A percentile compares a stretch with the other conserved stretches of the same genome.
Evolutionary conservation across 352 stramenopile genomes (phyloP).

Genomic region (Pythium apleroticum): DNA sequence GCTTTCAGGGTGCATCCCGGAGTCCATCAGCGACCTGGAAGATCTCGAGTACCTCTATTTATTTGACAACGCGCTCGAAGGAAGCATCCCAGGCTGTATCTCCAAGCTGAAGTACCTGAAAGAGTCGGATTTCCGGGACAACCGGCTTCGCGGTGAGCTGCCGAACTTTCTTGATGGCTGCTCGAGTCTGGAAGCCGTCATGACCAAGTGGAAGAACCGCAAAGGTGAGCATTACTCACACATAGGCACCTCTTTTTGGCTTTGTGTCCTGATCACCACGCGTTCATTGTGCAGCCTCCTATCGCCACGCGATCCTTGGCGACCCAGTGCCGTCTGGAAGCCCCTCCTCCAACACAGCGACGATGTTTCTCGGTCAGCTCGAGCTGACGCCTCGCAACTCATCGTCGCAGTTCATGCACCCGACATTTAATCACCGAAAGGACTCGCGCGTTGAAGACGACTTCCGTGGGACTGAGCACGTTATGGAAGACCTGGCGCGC

Average conservation of each 20-base stretch:
- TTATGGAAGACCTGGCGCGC: slow-evolving; percentile 51
- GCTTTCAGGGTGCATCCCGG: slow-evolving; percentile 65
- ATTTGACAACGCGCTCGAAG: slow-evolving; percentile 83
- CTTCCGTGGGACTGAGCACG: slow-evolving; percentile 43
- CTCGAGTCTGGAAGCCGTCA: slow-evolving; percentile 73
- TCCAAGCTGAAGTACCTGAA: slow-evolving; percentile 78
- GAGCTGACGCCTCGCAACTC: slow-evolving; percentile 57
- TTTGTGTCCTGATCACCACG: not conserved
- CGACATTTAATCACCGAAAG: slow-evolving; percentile 51
- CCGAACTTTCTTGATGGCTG: slow-evolving; percentile 81
- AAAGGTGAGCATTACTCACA: slow-evolving; percentile 34
- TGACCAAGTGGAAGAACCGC: slow-evolving; percentile 85
- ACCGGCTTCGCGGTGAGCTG: slow-evolving; percentile 68
- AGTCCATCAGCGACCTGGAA: slow-evolving; percentile 67
- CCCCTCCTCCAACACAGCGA: slow-evolving; percentile 8
- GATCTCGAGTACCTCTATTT: slow-evolving; percentile 85
- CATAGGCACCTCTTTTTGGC: not conserved
- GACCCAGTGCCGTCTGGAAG: slow-evolving; percentile 50
- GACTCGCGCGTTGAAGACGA: slow-evolving; percentile 58
- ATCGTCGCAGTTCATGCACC: slow-evolving; percentile 58
- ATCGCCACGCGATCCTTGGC: slow-evolving; percentile 67
- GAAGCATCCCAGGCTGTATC: slow-evolving; percentile 60
- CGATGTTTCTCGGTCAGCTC: slow-evolving; percentile 50
- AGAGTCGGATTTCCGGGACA: slow-evolving; percentile 79
- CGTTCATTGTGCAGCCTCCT: slow-evolving; percentile 39